Evolutionary conservation across 2,329 filamentous ascomycete genomes (phyloP), one percentile per base, ranked within the genome.

Genomic region (Penicillium sp.): DNA sequence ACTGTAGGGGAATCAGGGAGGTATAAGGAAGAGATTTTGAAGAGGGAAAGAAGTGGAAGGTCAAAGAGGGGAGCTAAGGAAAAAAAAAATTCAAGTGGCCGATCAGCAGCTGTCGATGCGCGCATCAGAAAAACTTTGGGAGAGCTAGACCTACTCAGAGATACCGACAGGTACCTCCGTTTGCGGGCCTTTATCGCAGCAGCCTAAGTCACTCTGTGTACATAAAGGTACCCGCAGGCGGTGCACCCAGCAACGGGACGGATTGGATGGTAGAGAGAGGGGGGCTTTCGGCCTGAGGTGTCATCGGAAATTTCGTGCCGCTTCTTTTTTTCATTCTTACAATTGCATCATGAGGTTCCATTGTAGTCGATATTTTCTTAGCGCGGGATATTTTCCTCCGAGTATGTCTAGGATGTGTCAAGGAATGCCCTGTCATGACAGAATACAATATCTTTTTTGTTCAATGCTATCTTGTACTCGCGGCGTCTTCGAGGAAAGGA

Each of bases 51-150:
- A 45, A 47, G 34, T 36, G 42, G 47, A 54, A 60, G 53, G 43
- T 2, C 8, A 23, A 42, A 42, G 18, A 42, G 29, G n/a, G 43
- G 38, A 45, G 29, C 23, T 49, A 47, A 44, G 28, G 45, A 52
- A 52, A 51, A 55, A 60, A 53, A 58, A 53, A 52, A 47, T 44
- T 45, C 41, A 57, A 57, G 47, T 46, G 41, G 52, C 51, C 50
- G 53, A 59, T 60, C 54, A 57, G 51, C 51, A 51, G 45, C 45
- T 52, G 24, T 59, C 51, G 52, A 61, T 60, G 54, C 56, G 52
- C 51, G 43, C 55, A 54, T 52, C 41, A 49, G 44, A 50, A 52
- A 42, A 52, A 42, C 26, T 28, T 24, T 26, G 52, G 53, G 51
- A 49, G 57, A 56, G 53, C 7, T 59, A 33, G 42, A 31, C 47